Percentiles rank a stretch among this genome's conserved stretches.
Evolutionary conservation across 2,329 filamentous ascomycete species (phyloP).

Genomic region (Ceratocystis variospora): DNA sequence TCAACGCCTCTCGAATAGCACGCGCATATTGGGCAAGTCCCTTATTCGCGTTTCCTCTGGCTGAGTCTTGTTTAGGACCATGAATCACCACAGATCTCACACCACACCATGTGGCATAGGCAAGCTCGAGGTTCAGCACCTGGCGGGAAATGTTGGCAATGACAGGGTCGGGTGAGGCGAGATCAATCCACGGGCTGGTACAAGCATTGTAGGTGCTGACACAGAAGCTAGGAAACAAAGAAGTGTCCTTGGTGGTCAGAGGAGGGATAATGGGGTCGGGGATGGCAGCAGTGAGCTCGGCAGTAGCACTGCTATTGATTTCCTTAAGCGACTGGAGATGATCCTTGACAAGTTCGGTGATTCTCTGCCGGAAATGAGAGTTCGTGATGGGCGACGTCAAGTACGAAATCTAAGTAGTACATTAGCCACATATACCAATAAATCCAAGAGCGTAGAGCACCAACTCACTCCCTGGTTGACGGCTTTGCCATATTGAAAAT

Average conservation of each 20-base stretch:
- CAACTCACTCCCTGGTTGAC: slow-evolving; percentile 53
- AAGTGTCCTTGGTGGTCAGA: slow-evolving; percentile 67
- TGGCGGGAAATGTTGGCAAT: slow-evolving; percentile 79
- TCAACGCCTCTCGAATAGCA: slow-evolving; percentile 66
- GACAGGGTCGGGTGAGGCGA: slow-evolving; percentile 68
- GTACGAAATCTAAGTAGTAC: slow-evolving; percentile 52
- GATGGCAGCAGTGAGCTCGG: slow-evolving; percentile 33
- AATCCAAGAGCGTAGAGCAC: background rate
- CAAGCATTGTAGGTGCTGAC: slow-evolving; percentile 64
- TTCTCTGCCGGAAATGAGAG: slow-evolving; percentile 52
- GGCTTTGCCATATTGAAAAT: slow-evolving; percentile 51
- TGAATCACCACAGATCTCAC: slow-evolving; percentile 69
- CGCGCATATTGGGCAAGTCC: slow-evolving; percentile 66
- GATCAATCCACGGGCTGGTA: slow-evolving; percentile 84
- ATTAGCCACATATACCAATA: slow-evolving; percentile 16
- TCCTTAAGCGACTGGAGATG: slow-evolving; percentile 38
- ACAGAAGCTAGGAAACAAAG: slow-evolving; percentile 51
- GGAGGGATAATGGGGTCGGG: slow-evolving; percentile 49
- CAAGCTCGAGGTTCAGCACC: slow-evolving; percentile 77
- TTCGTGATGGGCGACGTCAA: slow-evolving; percentile 69
- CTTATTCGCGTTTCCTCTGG: slow-evolving; percentile 35
- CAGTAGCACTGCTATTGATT: slow-evolving; percentile 28
- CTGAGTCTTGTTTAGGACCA: slow-evolving; percentile 55
- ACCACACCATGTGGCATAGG: slow-evolving; percentile 92
- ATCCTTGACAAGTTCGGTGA: slow-evolving; percentile 46